Evolutionary conservation across 2,329 filamentous ascomycete species (phyloP).

Genomic region (Xylariales sp.): DNA sequence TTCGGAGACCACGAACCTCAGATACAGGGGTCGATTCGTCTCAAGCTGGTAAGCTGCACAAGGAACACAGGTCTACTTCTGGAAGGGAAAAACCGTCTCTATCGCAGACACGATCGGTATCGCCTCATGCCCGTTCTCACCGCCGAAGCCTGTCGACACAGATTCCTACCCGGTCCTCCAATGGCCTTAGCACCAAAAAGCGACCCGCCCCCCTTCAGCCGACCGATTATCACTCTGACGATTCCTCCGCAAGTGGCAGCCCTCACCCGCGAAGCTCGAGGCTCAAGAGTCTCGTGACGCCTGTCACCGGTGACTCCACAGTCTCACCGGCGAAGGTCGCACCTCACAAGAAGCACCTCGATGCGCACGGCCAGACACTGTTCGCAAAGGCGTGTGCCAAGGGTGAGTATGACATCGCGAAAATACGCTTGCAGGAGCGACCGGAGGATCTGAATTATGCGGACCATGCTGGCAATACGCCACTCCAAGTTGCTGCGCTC

Average conservation of each 20-base stretch:
- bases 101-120: conserved; percentile 47
- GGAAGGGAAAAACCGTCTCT: conserved; percentile 26
- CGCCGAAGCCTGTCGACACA: conserved; percentile 63
- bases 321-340: conserved; percentile 65
- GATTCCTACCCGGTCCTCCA: conserved; percentile 45
- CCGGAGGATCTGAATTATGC: conserved; percentile 85
- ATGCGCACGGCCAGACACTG: conserved; percentile 87
- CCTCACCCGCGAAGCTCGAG: conserved; percentile 56
- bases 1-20: conserved; percentile 47
- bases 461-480: conserved; percentile 95
- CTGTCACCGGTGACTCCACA: conserved; percentile 53
- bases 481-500: conserved; percentile 86
- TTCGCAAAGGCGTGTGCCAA: conserved; percentile 86
- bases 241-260: conserved; percentile 58
- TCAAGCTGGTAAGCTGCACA: conserved; percentile 17
- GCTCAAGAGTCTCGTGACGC: conserved; percentile 50
- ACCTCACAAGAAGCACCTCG: conserved; percentile 79
- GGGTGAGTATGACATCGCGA: conserved; percentile 76
- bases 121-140: conserved; percentile 55
- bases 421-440: conserved; percentile 68
- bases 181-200: conserved; percentile 56
- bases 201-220: conserved; percentile 59
- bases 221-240: conserved; percentile 63
- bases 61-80: conserved; percentile 26
- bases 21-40: conserved; percentile 34